Evolutionary conservation across 768 basidiomycete species (phyloP).

Genomic region (Psilocybe tampanensis): DNA sequence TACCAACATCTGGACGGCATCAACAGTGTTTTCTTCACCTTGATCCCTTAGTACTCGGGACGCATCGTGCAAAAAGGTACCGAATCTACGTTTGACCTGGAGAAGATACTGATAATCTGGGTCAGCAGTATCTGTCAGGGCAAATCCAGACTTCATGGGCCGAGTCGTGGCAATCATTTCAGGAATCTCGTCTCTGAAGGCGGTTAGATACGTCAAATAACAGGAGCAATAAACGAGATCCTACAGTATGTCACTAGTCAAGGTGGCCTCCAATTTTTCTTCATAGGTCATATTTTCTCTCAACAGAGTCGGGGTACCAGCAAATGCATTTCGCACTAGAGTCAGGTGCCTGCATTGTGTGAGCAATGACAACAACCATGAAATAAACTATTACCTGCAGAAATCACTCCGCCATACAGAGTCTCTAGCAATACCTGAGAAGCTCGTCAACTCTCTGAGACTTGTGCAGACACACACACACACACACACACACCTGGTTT

Average conservation of each 20-base stretch:
- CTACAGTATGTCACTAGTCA: slow-evolving; percentile 72
- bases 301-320: slow-evolving; percentile 70
- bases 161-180: slow-evolving; percentile 75
- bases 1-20: slow-evolving; percentile 76
- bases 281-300: slow-evolving; percentile 54
- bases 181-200: slow-evolving; percentile 64
- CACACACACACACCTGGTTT: slow-evolving; percentile 41
- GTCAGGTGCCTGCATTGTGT: slow-evolving; percentile 54
- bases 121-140: slow-evolving; percentile 65
- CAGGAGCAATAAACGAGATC: slow-evolving; percentile 20
- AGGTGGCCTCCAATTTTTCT: slow-evolving; percentile 43
- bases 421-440: slow-evolving; percentile 49
- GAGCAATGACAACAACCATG: neutral
- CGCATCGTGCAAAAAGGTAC: slow-evolving; percentile 69
- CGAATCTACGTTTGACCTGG: slow-evolving; percentile 61
- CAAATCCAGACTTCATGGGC: slow-evolving; percentile 66
- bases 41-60: slow-evolving; percentile 69
- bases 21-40: slow-evolving; percentile 81
- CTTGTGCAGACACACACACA: too few relatives aligned
- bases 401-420: slow-evolving; percentile 84
- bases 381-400: slow-evolving; percentile 53
- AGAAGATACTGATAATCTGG: slow-evolving; percentile 64
- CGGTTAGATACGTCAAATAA: neutral
- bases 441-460: slow-evolving; percentile 2
- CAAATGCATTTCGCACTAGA: slow-evolving; percentile 73